Base-by-base conservation (phyloP, 345 rosid species). In the Geranium rotundifolium region DNA sequence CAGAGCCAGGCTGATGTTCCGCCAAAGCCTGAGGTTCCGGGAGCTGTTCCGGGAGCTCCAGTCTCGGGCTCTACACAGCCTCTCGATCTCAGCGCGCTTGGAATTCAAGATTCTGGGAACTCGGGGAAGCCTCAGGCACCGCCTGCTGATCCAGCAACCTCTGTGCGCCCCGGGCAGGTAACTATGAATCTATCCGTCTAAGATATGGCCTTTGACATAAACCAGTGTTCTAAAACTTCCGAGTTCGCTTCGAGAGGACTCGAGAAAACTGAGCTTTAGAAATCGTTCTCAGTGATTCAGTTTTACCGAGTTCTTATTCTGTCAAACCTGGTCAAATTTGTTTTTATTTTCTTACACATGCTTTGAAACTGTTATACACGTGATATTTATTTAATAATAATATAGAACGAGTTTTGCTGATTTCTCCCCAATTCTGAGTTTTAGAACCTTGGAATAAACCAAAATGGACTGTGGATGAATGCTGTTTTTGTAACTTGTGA, bases 101-200 rank as follows among this genome's bases (percentile, higher is more conserved):
- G 97, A 72, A 90, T 82, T 67, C 77, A 80, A 65, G 76, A 77
- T 70, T 71, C 92, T 19, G 73, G 57, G 19, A 89, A 90, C 67
- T 77, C 90, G 17, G 92, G 78, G 66, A 93, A 90, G 68, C 80
- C 89, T 65, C 64, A 80, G 59, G 71, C 52, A 10, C 84, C 61
- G 52, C 75, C 86, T 34, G 10, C 41, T 57, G 69, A 87, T 27
- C 83, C 85, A 19, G 89, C 89, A 34, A 66, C 81, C 62, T 63
- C 91, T 15, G 96, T 93, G 74, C 87, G 95, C 58, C 96, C 96
- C 67, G 99, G 99, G 72, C 97, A 90, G 95, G 99, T 90, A 59
- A 76, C 63, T 37, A 20, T 31, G 29, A 50, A 19, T 0, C 41
- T 23, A 23, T 23, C 27, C 27, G 27, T 23, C 27, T 23, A 23